Base-by-base conservation (phyloP, 306 rosid species). In the Malus fusca region DNA sequence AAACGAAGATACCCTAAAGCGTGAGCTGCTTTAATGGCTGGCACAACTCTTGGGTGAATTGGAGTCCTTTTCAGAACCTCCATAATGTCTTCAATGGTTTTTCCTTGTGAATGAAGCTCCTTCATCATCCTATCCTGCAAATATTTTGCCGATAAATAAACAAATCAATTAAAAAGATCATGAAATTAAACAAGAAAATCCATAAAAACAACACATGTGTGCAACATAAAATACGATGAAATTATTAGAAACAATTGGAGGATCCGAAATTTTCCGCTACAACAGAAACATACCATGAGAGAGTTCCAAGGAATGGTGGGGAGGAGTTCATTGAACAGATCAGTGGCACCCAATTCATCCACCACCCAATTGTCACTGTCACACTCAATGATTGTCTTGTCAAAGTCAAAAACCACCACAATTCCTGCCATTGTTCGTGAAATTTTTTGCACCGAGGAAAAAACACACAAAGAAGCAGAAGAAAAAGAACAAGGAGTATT, bases 241-340 rank as follows among this genome's bases (percentile, higher is more conserved):
- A 13, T 46, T 46, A 13, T 46, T 46, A 46, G 19, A 46, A 46
- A 46, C 2, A 6, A 46, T 4, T 42, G 44, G 12, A 42, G 44
- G 44, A 42, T 42, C 44, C 3, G 44, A 42, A 42, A 8, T 42
- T 9, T 42, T 42, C 44, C 44, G 3, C 3, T 42, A 42, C 44
- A 9, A 10, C 3, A 17, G 18, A 10, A 59, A 73, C n/a, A 2
- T 4, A 91, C 97, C 96, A 93, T 93, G 82, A 90, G 85, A 60
- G 93, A 88, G 77, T 93, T 93, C 98, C 96, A 93, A 8, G 96
- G 93, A 96, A 93, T 89, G 73, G 95, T 84, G 25, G 93, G 91
- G 73, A 85, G 89, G 19, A 93, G 90, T 2, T 80, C 69, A 44
- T 90, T 86, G 87, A 89, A 93, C 81, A 85, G 84, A 69, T 90